A percentile compares a stretch with the other conserved stretches of the same genome.
These are phyloP conservation scores for Neoboletus brunneissimus DNA, from an alignment of 768 basidiomycete genomes.

Conservation along the genomic window DNA sequence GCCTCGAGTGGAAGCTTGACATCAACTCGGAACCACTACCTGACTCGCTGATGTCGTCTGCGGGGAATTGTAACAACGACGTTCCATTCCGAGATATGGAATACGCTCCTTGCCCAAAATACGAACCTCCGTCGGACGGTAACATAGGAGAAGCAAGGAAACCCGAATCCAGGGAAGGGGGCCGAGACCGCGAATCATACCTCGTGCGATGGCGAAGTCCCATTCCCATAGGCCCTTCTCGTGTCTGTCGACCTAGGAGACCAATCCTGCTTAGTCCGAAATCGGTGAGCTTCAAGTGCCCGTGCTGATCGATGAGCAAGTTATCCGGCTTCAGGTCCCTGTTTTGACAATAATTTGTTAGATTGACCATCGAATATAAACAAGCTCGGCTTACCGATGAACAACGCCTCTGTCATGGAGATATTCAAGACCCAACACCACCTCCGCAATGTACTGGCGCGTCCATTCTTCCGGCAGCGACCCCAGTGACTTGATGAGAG, in stretches of 20 bases:
- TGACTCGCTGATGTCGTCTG: conserved; percentile 85
- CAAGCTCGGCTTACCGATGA: conserved; percentile 71
- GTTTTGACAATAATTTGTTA: conserved; percentile 9
- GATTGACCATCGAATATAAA: not conserved
- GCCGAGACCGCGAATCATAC: conserved; percentile 68
- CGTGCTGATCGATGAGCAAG: conserved; percentile 92
- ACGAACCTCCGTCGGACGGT: conserved; percentile 70
- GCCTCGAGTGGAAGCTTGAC: conserved; percentile 51
- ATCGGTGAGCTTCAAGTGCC: conserved; percentile 96
- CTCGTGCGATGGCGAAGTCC: conserved; percentile 52
- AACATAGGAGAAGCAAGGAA: conserved; percentile 77
- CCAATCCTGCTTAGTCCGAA: conserved; percentile 97
- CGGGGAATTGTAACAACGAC: conserved; percentile 63
- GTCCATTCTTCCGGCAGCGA: conserved; percentile 96
- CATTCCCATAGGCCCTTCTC: conserved; percentile 51
- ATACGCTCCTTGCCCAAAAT: conserved; percentile 70
- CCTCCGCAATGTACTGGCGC: conserved; percentile 93
- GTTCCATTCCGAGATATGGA: conserved; percentile 57
- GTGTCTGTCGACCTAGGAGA: conserved; percentile 94
- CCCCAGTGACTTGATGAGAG: conserved; percentile 94
- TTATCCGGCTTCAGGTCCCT: conserved; percentile 99
- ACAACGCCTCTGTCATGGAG: conserved; percentile 94
- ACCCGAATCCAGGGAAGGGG: conserved; percentile 77
- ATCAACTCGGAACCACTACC: conserved; percentile 78
- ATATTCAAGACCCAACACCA: conserved; percentile 92